Conservation (phyloP, 805 yeast genomes). For the Zygosaccharomyces pseudorouxii region DNA sequence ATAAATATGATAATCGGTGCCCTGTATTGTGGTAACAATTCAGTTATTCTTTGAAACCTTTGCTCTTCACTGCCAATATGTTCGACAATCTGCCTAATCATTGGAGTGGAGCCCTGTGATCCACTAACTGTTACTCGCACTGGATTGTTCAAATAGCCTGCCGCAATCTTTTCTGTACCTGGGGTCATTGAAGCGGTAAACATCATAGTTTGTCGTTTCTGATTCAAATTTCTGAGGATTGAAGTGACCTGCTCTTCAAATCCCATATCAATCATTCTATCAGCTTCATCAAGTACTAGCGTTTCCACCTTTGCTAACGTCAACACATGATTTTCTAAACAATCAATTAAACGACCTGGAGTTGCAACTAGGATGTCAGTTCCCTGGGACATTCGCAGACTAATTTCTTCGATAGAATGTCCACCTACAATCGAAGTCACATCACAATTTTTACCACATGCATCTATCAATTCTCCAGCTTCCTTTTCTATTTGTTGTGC, state of each 20-base stretch:
- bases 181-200: constrained; percentile 92
- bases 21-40: constrained; percentile 24
- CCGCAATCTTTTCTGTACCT: constrained; percentile 60
- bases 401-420: constrained; percentile 72
- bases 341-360: constrained; percentile 86
- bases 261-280: constrained; percentile 92
- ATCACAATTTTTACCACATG: constrained; percentile 37
- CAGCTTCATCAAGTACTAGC: constrained; percentile 89
- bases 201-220: constrained; percentile 68
- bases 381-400: constrained; percentile 50
- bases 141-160: constrained; percentile 57
- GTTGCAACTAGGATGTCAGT: constrained; percentile 87
- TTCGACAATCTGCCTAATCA: constrained; percentile 64
- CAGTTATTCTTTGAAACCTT: constrained; percentile 38
- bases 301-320: constrained; percentile 57
- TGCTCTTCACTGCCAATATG: constrained; percentile 42
- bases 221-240: constrained; percentile 42
- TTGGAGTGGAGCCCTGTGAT: constrained; percentile 51
- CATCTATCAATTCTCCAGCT: constrained; percentile 46
- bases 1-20: constrained; percentile 79
- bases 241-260: constrained; percentile 74
- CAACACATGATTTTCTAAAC: constrained; percentile 62
- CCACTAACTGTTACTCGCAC: constrained; percentile 64
- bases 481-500: constrained; percentile 81
- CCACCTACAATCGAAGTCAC: constrained; percentile 83